Conservation (phyloP, 1,284 basidiomycete species). For the Stygiomarasmius scandens region DNA sequence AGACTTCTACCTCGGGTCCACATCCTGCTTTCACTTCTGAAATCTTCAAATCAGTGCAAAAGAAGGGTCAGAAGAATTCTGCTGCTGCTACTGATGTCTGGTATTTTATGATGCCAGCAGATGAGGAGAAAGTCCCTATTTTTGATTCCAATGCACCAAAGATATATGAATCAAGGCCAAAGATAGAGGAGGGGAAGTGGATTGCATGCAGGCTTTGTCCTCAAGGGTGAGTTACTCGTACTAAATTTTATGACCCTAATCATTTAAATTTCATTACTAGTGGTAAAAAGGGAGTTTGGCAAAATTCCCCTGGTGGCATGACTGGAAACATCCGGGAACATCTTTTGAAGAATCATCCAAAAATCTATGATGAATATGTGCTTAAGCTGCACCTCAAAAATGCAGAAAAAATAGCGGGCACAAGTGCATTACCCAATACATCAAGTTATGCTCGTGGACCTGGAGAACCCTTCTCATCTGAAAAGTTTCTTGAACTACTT, state of each 20-base stretch:
- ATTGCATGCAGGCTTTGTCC: slow-evolving; percentile 9
- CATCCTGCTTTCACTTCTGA: background rate
- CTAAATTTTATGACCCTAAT: background rate
- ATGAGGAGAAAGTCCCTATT: background rate
- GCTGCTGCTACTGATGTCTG: slow-evolving; percentile 13
- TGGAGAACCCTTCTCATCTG: slow-evolving; percentile 1
- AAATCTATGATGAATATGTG: slow-evolving; percentile 1
- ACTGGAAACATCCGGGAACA: slow-evolving; percentile 10
- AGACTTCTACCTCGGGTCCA: background rate
- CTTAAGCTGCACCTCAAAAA: background rate
- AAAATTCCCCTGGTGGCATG: slow-evolving; percentile 10
- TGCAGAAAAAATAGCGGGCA: background rate
- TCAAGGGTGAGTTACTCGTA: background rate
- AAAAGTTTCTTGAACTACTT: background rate
- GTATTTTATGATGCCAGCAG: slow-evolving; percentile 7
- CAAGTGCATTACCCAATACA: background rate
- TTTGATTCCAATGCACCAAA: background rate
- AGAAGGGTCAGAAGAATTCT: background rate
- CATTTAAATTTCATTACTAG: background rate
- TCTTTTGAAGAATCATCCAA: slow-evolving; percentile 5
- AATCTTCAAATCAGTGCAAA: background rate
- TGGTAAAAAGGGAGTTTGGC: slow-evolving; percentile 6
- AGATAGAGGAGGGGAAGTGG: background rate
- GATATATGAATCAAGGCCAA: background rate
- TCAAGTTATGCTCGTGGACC: no score